Evolutionary conservation across 2,329 filamentous ascomycete species (phyloP), one percentile per base, ranked within the genome.

Genomic region (Pyrenochaeta sp.): DNA sequence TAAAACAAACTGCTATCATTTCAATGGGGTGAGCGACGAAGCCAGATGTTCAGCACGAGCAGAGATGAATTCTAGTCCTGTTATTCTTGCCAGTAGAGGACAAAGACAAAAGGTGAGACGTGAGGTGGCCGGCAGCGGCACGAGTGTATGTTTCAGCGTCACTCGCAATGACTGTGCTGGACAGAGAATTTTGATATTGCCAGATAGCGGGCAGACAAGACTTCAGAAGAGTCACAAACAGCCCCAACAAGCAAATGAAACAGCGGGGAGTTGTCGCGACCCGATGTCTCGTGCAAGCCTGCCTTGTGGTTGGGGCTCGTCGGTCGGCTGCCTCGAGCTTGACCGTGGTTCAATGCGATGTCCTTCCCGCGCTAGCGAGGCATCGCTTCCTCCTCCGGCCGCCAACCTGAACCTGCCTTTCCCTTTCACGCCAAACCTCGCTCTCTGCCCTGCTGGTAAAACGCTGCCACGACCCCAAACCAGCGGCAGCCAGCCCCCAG

Each of bases 381-480:
- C 37, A 49, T 41, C 17, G 28, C 31, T 42, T 45, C 38, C 48
- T 37, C 35, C 41, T 42, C 47, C 41, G 44, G 31, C 30, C 39
- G 40, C 48, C 51, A 44, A 44, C 50, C 40, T 42, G 31, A 41
- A n/a, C n/a, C n/a, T n/a, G n/a, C 43, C 39, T 34, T 48, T 38
- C 36, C 41, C 48, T 46, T 44, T 52, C 52, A 50, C 56, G 46
- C 52, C 49, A n/a, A n/a, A 48, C 55, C 37, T 35, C 38, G 27
- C 40, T 31, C 29, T 35, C 35, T n/a, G 36, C 45, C 35, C 24
- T 28, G 28, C 39, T 36, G 37, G 53, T 35, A 52, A 38, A 17
- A 32, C 35, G 29, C 43, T 21, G 22, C 36, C 20, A 31, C 44
- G 19, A 35, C 54, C n/a, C n/a, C n/a, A n/a, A n/a, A n/a, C n/a